Evolutionary conservation across 2,329 filamentous ascomycete species (phyloP).

Genomic region (Sporothrix pallida): DNA sequence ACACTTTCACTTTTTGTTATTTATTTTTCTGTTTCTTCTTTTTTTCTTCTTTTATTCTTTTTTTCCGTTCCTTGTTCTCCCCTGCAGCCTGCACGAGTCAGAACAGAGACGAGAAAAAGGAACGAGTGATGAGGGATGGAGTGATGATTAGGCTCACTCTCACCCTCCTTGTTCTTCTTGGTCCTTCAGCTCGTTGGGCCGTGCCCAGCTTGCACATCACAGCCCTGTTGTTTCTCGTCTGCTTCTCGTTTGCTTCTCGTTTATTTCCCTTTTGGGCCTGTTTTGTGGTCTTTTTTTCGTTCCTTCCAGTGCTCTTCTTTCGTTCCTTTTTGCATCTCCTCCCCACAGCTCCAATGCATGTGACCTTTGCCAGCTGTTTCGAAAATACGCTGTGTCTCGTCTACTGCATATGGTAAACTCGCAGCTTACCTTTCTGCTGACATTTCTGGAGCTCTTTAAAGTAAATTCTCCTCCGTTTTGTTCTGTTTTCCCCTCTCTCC

Average conservation of each 20-base stretch:
- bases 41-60: background rate
- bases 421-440: background rate
- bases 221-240: background rate
- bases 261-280: background rate
- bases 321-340: background rate
- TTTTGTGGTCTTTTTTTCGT: background rate
- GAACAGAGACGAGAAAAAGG: background rate
- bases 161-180: background rate
- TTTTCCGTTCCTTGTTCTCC: background rate
- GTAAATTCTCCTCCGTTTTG: too few species aligned
- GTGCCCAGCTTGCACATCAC: background rate
- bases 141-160: background rate
- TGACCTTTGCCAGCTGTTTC: background rate
- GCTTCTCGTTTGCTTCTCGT: background rate
- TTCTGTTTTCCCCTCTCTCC: background rate
- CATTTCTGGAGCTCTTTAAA: background rate
- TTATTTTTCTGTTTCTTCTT: background rate
- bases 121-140: too few species aligned
- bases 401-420: background rate
- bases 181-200: background rate
- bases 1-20: background rate
- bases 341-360: background rate
- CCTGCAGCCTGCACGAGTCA: slow-evolving; percentile 24
- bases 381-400: background rate
- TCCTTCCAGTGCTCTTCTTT: too few species aligned